A percentile compares a stretch with the other conserved stretches of the same genome.
Evolutionary conservation across 2,329 filamentous ascomycete species (phyloP).

Genomic region (Botryosphaeria dothidea): DNA sequence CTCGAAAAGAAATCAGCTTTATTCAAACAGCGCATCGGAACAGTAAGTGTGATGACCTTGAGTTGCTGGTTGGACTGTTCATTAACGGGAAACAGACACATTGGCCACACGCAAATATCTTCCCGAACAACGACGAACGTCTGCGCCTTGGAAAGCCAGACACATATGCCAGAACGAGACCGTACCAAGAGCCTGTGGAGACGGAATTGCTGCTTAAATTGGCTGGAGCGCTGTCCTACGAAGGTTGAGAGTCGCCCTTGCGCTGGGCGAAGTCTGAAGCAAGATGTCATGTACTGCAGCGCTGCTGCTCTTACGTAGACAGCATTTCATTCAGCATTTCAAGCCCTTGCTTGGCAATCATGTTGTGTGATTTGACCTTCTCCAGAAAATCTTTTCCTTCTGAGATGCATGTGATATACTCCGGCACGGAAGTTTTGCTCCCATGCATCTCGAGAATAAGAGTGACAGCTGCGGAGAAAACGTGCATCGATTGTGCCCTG

Average conservation of each 20-base stretch:
- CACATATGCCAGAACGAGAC: background rate
- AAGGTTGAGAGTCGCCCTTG: background rate
- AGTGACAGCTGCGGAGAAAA: constrained; percentile 22
- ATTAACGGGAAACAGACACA: background rate
- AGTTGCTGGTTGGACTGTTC: background rate
- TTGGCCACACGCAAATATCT: constrained; percentile 1
- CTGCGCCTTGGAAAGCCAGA: background rate
- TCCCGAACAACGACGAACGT: background rate
- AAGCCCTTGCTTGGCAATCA: constrained; percentile 20
- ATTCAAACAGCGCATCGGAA: background rate
- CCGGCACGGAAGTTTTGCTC: background rate
- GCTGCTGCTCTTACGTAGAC: background rate
- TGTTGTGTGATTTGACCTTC: constrained; percentile 20
- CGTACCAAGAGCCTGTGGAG: background rate
- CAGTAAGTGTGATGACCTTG: background rate
- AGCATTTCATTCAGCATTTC: constrained; percentile 20
- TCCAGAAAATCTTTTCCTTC: constrained; percentile 15
- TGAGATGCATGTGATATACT: constrained; percentile 9
- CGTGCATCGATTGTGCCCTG: constrained; percentile 22
- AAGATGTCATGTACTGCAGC: background rate
- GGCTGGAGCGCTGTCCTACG: background rate
- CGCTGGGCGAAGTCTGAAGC: background rate
- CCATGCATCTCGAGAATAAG: constrained; percentile 20
- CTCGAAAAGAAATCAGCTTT: constrained; percentile 25
- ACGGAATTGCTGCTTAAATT: background rate